Evolutionary conservation across 805 yeast species (phyloP), one percentile per base, ranked within the genome.

Genomic region (Helenozyma baotianmanensis): DNA sequence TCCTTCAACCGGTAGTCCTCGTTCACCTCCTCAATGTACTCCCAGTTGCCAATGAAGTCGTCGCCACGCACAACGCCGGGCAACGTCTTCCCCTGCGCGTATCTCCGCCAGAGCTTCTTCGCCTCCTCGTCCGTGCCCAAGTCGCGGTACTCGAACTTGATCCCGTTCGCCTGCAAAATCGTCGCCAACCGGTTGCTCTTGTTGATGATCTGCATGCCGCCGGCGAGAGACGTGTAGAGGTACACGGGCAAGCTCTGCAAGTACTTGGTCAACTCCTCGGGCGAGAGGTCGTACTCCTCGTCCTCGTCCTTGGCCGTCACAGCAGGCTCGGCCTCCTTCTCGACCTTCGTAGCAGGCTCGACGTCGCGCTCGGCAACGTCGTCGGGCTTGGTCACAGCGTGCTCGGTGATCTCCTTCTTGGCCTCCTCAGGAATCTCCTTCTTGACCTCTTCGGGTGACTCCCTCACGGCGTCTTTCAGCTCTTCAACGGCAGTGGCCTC

Each of bases 91-190:
- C 94, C 95, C 18, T 67, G 68, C 12, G 83, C 68, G 49, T 75
- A 75, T 45, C 92, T 72, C 49, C 76, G 77, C 96, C 96, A 88
- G 17, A 86, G 72, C 47, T 77, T 74, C 56, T 87, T 79, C 11
- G 96, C 96, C 39, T 79, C 82, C 32, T 79, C 87, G 53, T 88
- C 94, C 0, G 95, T 86, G 5, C 95, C 95, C 32, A 87, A 61
- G 53, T 88, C 97, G 37, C 83, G 76, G 52, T 76, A 72, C 19
- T 75, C 72, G 53, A 77, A 84, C 38, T 74, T 68, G 32, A 88
- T 63, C 29, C 77, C 72, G 54, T 87, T 83, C 4, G 89, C 95
- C 24, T 76, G 72, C 32, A 88, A 67, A 33, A 88, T 84, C 0
- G 87, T 81, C 9, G 73, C 74, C 36, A 89, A 59, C 35, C 94